Evolutionary conservation across 345 rosid species (phyloP).

Genomic region (Pelargonium nanum): DNA sequence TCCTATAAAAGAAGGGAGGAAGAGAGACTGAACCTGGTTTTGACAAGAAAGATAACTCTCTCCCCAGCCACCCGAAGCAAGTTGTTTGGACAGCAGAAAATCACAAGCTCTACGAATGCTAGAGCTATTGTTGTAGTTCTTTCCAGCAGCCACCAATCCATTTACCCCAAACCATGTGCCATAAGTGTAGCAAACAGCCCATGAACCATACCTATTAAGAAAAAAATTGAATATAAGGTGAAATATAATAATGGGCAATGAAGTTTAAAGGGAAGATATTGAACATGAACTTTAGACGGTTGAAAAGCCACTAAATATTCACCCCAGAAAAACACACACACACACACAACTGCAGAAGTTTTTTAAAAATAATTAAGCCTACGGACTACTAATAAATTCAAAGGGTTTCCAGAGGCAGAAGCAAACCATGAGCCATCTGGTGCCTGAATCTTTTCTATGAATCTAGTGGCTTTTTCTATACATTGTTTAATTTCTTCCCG

Average conservation of each 20-base stretch:
- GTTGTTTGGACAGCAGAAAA: constrained; percentile 78
- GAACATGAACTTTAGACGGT: neutral
- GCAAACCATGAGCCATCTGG: constrained; percentile 92
- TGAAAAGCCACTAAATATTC: neutral
- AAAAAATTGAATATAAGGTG: constrained; percentile 6
- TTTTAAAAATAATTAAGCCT: neutral
- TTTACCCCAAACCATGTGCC: constrained; percentile 77
- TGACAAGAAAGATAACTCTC: constrained; percentile 95
- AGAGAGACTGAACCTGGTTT: constrained; percentile 43
- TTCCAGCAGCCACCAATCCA: constrained; percentile 76
- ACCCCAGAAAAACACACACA: too few species aligned
- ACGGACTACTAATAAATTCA: neutral
- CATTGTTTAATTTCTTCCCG: constrained; percentile 61
- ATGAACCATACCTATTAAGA: constrained; percentile 78
- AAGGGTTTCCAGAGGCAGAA: constrained; percentile 5
- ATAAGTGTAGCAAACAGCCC: constrained; percentile 87
- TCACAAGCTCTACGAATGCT: constrained; percentile 68
- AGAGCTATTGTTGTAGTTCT: constrained; percentile 41
- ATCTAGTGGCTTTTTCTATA: constrained; percentile 52
- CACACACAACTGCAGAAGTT: too few species aligned
- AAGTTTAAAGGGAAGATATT: constrained; percentile 1
- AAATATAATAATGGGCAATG: neutral
- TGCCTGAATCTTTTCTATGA: constrained; percentile 61
- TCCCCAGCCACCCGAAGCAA: constrained; percentile 89
- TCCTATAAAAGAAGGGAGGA: neutral